Evolutionary conservation across 2,329 filamentous ascomycete species (phyloP).

Genomic region (Lasiodiplodia gonubiensis): DNA sequence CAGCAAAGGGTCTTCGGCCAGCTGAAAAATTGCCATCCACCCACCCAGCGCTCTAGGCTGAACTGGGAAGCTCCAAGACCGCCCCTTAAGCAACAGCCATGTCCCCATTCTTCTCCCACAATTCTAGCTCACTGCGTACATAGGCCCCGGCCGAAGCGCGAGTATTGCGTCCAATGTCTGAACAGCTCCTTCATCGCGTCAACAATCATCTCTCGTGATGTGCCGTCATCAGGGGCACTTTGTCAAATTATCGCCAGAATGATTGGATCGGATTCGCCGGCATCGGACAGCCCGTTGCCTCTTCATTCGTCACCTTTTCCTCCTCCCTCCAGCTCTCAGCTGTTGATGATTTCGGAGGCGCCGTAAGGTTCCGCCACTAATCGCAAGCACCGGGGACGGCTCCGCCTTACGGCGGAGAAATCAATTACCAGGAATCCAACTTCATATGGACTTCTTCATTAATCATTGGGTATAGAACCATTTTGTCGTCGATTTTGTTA

Average conservation of each 20-base stretch:
- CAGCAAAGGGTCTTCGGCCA: not conserved
- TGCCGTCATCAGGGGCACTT: not conserved
- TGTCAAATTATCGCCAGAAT: too few relatives aligned
- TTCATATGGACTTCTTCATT: not conserved
- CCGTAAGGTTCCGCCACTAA: not conserved
- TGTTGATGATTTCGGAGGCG: not conserved
- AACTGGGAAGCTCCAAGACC: not conserved
- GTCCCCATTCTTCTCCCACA: conserved; percentile 6
- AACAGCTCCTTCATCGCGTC: not conserved
- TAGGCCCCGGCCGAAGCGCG: not conserved
- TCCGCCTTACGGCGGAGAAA: not conserved
- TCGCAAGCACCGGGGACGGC: not conserved
- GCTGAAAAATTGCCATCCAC: conserved; percentile 1
- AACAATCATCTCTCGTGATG: not conserved
- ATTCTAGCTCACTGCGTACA: not conserved
- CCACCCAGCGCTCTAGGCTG: not conserved
- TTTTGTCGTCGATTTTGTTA: not conserved
- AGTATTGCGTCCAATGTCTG: not conserved
- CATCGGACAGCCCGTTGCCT: not conserved
- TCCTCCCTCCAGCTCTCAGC: not conserved
- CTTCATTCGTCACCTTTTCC: not conserved
- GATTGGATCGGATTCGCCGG: conserved; percentile 14
- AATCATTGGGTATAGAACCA: not conserved
- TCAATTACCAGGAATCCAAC: not conserved
- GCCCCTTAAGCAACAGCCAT: conserved; percentile 1